Base-by-base conservation (phyloP, 2,329 filamentous ascomycete genomes). In the Ophiostoma quercus region DNA sequence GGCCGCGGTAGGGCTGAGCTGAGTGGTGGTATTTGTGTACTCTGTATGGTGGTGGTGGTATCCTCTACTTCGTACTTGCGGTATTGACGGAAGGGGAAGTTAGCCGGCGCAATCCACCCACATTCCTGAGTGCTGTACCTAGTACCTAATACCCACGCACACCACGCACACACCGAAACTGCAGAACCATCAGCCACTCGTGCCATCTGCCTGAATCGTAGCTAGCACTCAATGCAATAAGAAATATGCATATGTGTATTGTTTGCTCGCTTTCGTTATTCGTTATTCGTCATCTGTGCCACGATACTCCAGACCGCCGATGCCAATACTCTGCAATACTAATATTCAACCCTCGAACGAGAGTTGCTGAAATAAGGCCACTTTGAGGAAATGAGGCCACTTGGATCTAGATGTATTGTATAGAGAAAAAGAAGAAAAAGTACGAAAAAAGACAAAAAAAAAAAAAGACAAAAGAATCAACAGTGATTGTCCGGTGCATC, bases 1-100 rank as follows among this genome's bases (percentile, higher is more conserved):
- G 51, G 51, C 51, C n/a, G 22, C 51, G 51, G 51, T 57, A 57
- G 51, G 51, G 51, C 51, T 57, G 51, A 57, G 51, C 51, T 57
- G 51, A 25, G 51, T 25, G 47, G 43, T 51, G 39, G 39, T 41
- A n/a, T 47, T 14, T 19, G 43, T 47, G 43, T 47, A 8, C 12
- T 43, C 5, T 47, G 43, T 47, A 47, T 57, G 22, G 9, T 16
- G 3, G 41, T 16, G 16, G 43, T 47, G 43, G 41, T 43, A 6
- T 47, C 5, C 14, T 47, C 16, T 47, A 47, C 12, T 19, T 19
- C 5, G 41, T 43, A 43, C 14, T 47, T 47, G 16, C 43, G 16
- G 43, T 6, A 19, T 47, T 19, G 43, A 47, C 43, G 51, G 51
- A 57, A 57, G 51, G n/a, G 51, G 51, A 57, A 57, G 51, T n/a